Evolutionary conservation across 768 basidiomycete genomes (phyloP), one percentile per base, ranked within the genome.

Genomic region (Lepiota brunneoincarnata): DNA sequence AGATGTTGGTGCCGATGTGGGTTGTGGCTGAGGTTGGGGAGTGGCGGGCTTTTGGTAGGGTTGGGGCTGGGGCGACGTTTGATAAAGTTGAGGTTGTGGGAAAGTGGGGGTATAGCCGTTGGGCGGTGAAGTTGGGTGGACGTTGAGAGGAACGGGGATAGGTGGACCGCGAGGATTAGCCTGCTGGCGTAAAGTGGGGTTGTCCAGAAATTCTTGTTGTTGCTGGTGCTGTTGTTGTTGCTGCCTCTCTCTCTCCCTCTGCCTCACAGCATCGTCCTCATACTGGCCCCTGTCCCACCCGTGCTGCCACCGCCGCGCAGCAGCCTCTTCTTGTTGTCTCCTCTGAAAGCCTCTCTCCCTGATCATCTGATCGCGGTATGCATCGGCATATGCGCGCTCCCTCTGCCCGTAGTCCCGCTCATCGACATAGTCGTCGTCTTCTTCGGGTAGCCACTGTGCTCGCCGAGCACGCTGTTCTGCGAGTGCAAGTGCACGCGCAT

Each of bases 361-460:
- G 34, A 65, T 34, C 17, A 60, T 65, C 23, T 67, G 64, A 49
- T 67, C 66, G 23, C 62, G 62, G 20, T 60, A 63, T 4, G 71
- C 69, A 17, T 72, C 66, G 10, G 75, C 63, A 28, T 71, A 69
- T 4, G 67, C 61, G 11, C 67, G 59, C 47, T 74, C 69, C 11
- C 65, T 68, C 37, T 61, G 61, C 46, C 58, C 59, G 38, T 64
- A 63, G 14, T 62, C 61, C 31, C 61, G 63, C 23, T 70, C 70
- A 24, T 72, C 65, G 46, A 62, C 61, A 20, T 66, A 65, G 40
- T 68, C 67, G 38, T 65, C 64, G 17, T 64, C 63, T 43, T 76
- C 75, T 14, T 72, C 68, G 4, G 76, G 77, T 24, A 77, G 69
- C 53, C 74, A 77, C 48, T 70, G 67, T 10, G 71, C 67, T 36